phyloP scores from a whole-genome alignment of 208 protist species.

The Trypanosoma brucei region DNA sequence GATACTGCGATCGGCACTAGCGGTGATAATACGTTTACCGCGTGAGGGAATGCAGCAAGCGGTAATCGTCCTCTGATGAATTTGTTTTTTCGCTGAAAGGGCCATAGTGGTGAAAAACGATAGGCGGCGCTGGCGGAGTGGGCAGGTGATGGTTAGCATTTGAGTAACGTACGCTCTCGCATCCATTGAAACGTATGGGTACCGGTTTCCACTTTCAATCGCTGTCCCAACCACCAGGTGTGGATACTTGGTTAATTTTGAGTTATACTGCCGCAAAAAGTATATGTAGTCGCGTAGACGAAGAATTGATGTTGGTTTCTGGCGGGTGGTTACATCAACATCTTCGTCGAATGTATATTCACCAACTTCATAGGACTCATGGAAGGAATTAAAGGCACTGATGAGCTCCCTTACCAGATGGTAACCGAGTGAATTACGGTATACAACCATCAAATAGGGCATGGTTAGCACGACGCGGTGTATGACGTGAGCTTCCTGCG shows the following conservation, averaged over 20 bases:
- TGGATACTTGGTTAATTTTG: conserved; percentile 43
- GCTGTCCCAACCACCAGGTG: conserved; percentile 51
- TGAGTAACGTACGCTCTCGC: conserved; percentile 25
- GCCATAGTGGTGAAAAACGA: conserved; percentile 23
- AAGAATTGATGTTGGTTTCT: conserved; percentile 18
- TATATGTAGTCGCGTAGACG: conserved; percentile 70
- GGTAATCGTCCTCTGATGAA: conserved; percentile 47
- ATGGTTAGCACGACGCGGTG: conserved; percentile 57
- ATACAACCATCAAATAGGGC: conserved; percentile 60
- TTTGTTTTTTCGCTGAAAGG: conserved; percentile 9
- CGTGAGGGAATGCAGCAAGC: conserved; percentile 35
- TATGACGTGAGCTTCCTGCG: conserved; percentile 34
- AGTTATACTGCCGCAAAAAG: conserved; percentile 62
- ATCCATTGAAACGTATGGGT: conserved; percentile 23
- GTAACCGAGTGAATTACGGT: conserved; percentile 51
- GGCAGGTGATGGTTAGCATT: conserved; percentile 19
- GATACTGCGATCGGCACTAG: conserved; percentile 54
- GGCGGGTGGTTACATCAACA: not conserved
- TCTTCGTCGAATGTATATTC: conserved; percentile 26
- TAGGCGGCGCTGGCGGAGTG: conserved; percentile 6
- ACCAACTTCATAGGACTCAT: conserved; percentile 47
- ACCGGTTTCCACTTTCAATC: conserved; percentile 31
- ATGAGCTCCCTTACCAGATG: conserved; percentile 67
- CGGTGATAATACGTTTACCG: conserved; percentile 40
- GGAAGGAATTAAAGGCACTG: conserved; percentile 54